phyloP scores from a whole-genome alignment of 2,329 filamentous ascomycete genomes.

The Penicillium sp. region DNA sequence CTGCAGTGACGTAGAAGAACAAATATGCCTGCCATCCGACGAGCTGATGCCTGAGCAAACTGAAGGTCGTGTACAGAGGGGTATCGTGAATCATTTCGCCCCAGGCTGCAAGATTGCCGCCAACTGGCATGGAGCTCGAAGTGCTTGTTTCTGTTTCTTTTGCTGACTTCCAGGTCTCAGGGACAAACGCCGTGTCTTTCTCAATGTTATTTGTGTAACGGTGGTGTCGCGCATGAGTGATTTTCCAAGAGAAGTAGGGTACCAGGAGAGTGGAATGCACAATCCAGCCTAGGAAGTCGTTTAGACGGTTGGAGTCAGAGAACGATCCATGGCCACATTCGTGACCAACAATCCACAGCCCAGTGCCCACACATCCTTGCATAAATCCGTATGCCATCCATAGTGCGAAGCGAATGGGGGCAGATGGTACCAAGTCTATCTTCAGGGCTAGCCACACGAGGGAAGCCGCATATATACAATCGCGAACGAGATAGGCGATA shows the following conservation, averaged over 20 bases:
- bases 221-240: slow-evolving; percentile 66
- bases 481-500: slow-evolving; percentile 2
- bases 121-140: neutral
- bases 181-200: slow-evolving; percentile 62
- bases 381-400: slow-evolving; percentile 51
- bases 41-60: neutral
- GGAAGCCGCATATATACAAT: neutral
- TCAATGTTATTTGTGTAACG: slow-evolving; percentile 63
- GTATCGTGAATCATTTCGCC: neutral
- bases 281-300: slow-evolving; percentile 59
- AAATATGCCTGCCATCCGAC: slow-evolving; percentile 64
- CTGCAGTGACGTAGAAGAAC: slow-evolving; percentile 55
- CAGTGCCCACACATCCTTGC: slow-evolving; percentile 62
- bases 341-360: slow-evolving; percentile 66
- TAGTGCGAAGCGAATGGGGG: neutral
- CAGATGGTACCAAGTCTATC: neutral
- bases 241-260: slow-evolving; percentile 70
- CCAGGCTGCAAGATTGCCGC: neutral
- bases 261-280: slow-evolving; percentile 63
- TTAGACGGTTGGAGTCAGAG: slow-evolving; percentile 48
- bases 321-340: slow-evolving; percentile 69
- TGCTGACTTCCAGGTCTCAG: neutral
- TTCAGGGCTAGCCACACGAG: neutral
- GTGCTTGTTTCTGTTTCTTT: neutral
- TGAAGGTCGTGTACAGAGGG: neutral